A percentile compares a stretch with the other conserved stretches of the same genome.
Conservation (phyloP, 108 stramenopile genomes). For the Parmales sp. region DNA sequence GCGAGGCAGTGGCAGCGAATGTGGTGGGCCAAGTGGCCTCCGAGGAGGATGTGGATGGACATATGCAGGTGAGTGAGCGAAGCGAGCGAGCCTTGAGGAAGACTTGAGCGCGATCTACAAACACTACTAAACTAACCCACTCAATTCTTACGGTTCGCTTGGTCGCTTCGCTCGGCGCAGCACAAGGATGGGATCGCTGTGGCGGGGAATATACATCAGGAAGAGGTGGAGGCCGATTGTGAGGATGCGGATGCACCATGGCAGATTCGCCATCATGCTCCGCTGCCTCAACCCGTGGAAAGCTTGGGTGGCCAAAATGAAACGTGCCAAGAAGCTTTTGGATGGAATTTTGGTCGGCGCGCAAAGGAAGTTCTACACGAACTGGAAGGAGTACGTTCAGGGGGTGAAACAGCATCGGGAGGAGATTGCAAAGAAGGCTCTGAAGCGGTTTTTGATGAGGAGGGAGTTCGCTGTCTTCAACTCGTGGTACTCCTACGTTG, state of each 20-base stretch:
- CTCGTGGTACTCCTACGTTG: slow-evolving; percentile 12
- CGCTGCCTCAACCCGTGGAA: slow-evolving; percentile 11
- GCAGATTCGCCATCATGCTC: slow-evolving; percentile 9
- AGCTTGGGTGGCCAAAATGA: slow-evolving; percentile 7
- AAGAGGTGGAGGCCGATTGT: slow-evolving; percentile 12
- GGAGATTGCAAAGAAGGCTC: background rate
- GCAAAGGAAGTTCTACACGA: background rate
- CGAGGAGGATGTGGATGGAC: slow-evolving; percentile 2
- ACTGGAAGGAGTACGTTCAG: slow-evolving; percentile 1
- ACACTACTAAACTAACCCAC: no score
- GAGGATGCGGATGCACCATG: slow-evolving; percentile 11
- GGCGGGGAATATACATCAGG: background rate
- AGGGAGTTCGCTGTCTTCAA: slow-evolving; percentile 9
- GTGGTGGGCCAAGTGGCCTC: slow-evolving; percentile 11
- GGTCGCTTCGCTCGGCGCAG: no score
- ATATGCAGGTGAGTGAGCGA: no score
- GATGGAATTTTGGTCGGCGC: slow-evolving; percentile 6
- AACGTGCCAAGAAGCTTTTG: slow-evolving; percentile 4
- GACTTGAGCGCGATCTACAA: no score
- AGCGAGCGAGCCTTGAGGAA: no score
- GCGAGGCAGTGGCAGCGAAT: background rate
- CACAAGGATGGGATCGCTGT: background rate
- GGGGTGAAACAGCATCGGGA: background rate
- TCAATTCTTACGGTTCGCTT: no score
- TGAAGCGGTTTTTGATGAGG: slow-evolving; percentile 1